phyloP scores from a whole-genome alignment of 306 rosid species.

The Sindora glabra region DNA sequence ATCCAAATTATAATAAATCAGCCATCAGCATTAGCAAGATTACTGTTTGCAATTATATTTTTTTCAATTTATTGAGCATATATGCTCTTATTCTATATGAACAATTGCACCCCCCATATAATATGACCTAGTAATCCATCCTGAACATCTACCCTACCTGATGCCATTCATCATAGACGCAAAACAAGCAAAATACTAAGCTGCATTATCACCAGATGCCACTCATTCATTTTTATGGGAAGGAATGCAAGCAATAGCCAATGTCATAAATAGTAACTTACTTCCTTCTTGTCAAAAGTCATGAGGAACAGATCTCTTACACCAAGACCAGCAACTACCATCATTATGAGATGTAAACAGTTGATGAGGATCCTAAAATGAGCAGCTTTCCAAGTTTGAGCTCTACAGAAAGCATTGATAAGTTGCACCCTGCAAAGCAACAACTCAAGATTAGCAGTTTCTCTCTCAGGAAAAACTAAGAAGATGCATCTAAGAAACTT shows the following conservation, averaged over 20 bases:
- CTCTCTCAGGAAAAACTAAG: background rate
- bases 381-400: constrained; percentile 99
- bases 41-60: too few relatives aligned
- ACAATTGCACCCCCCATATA: too few relatives aligned
- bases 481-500: background rate
- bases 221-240: too few relatives aligned
- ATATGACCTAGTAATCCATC: too few relatives aligned
- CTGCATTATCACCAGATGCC: too few relatives aligned
- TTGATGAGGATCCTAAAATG: constrained; percentile 76
- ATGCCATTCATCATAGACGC: too few relatives aligned
- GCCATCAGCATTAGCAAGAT: too few relatives aligned
- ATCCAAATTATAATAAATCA: background rate
- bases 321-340: constrained; percentile 92
- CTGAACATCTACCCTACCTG: too few relatives aligned
- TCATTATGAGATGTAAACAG: constrained; percentile 89
- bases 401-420: constrained; percentile 87
- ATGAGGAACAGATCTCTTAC: constrained; percentile 86
- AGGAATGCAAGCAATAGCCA: background rate
- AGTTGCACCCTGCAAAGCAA: constrained; percentile 67
- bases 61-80: background rate
- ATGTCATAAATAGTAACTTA: constrained; percentile 43
- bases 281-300: constrained; percentile 86
- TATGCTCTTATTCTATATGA: background rate
- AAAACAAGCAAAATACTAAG: too few relatives aligned
- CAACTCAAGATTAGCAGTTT: constrained; percentile 11